Evolutionary conservation across 805 yeast species (phyloP), one percentile per base, ranked within the genome.

Genomic region (Lipomyces yamadae): DNA sequence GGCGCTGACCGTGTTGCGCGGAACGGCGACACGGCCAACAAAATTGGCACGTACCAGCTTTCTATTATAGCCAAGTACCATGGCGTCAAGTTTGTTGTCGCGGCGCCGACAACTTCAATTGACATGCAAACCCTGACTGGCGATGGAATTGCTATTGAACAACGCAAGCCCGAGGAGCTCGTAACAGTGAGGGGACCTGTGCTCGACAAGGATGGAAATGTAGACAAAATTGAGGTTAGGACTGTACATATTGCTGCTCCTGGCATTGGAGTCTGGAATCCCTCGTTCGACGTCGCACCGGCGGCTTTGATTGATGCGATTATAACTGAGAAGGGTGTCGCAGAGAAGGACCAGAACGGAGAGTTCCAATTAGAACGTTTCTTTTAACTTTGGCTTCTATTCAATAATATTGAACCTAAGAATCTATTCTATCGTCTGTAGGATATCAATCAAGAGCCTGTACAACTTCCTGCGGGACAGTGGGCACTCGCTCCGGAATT

Each of bases 11-110:
- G 99, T 76, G 89, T 94, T 50, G 98, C 93, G 2, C 82, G 83
- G 35, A 94, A 94, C 76, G 99, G 99, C 61, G 99, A 94, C 75
- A 87, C 97, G 37, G 98, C 98, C 0, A 94, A 94, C 79, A 94
- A 94, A 79, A 94, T 94, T 61, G 99, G 99, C 30, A 95, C 98
- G 0, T 91, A 86, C 78, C 98, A 93, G 79, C 79, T 94, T 70
- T 89, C 98, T 0, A 81, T 88, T 11, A 80, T 92, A 65, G 88
- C 96, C 24, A 84, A 88, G 66, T 84, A 85, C 61, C 84, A 84
- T 63, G 88, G 85, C 5, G 86, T 93, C 73, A 89, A 88, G 75
- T 94, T 95, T 73, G 87, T 91, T 56, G 97, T 95, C 8, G 98
- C 97, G 35, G 98, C 98, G 0, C 98, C 98, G 60, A 90, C 85